A percentile compares a stretch with the other conserved stretches of the same genome.
phyloP scores from a whole-genome alignment of 768 basidiomycete genomes.

The Lentinus tigrinus region DNA sequence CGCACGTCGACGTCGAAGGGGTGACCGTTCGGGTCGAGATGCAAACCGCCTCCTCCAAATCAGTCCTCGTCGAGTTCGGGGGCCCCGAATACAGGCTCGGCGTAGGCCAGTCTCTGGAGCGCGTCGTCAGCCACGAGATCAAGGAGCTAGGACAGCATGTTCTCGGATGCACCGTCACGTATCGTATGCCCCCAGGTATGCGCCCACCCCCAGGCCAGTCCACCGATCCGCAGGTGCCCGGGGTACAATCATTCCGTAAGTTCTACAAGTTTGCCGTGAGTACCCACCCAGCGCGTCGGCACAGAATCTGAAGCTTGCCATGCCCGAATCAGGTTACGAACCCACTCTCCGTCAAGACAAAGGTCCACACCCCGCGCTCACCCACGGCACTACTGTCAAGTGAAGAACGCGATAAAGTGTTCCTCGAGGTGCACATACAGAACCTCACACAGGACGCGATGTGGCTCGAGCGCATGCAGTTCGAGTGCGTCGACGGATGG shows the following conservation, averaged over 20 bases:
- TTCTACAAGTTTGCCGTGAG: conserved; percentile 90
- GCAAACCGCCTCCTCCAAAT: conserved; percentile 74
- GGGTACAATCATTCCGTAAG: conserved; percentile 73
- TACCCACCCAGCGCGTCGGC: conserved; percentile 14
- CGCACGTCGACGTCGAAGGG: conserved; percentile 57
- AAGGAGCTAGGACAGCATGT: conserved; percentile 94
- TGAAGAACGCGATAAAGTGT: conserved; percentile 74
- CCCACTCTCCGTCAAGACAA: conserved; percentile 92
- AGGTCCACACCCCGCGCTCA: conserved; percentile 76
- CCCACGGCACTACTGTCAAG: conserved; percentile 68
- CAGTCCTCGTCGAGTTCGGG: conserved; percentile 61
- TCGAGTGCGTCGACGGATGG: conserved; percentile 75
- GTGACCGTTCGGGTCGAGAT: conserved; percentile 77
- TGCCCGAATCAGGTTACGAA: conserved; percentile 70
- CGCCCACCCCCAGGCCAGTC: conserved; percentile 48
- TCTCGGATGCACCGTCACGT: conserved; percentile 79
- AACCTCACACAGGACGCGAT: conserved; percentile 78
- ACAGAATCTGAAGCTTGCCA: not conserved
- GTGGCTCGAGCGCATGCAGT: conserved; percentile 77
- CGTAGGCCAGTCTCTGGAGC: conserved; percentile 62
- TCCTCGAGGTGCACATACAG: conserved; percentile 91
- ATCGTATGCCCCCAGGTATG: conserved; percentile 65
- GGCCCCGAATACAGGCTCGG: conserved; percentile 47
- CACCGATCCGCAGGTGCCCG: conserved; percentile 52
- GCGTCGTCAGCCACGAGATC: conserved; percentile 80